Evolutionary conservation across 2,329 filamentous ascomycete species (phyloP), one percentile per base, ranked within the genome.

Genomic region (Chaetomiaceae sp.): DNA sequence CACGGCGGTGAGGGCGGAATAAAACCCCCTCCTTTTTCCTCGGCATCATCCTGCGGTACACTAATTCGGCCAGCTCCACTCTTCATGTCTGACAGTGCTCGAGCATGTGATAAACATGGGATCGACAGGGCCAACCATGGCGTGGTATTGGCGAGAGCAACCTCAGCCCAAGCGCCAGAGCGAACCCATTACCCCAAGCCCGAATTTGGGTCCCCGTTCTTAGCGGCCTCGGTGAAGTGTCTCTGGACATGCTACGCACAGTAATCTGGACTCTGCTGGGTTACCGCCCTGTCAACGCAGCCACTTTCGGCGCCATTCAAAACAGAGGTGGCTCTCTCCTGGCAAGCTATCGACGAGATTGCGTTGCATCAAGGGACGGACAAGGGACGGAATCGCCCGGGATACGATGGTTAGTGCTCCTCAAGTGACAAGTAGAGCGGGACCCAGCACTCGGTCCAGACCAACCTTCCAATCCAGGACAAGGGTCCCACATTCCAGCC

Each of bases 51-150:
- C 30, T 35, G 33, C 37, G 34, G 25, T 30, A 23, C n/a, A n/a
- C n/a, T n/a, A n/a, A n/a, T 40, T 44, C 44, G 31, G 21, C 9
- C 7, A 13, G 13, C 51, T 43, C 38, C 47, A 47, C 51, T 43
- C 9, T 8, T 20, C 20, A 12, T 35, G 41, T 46, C 34, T 53
- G 20, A 17, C 25, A 40, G 40, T n/a, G 39, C 20, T 41, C 21
- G 31, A 38, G 53, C 53, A 55, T 55, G 53, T 56, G 54, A 56
- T 40, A 48, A 42, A 43, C 44, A 46, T 40, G 54, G 48, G 47
- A 33, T 44, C 41, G 46, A 19, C 44, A 38, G 37, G 53, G 44
- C 34, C 41, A 40, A 25, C 25, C 27, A 21, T 39, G 46, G 33
- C 30, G 37, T 51, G 46, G 44, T 34, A 34, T 40, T 52, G 30